phyloP scores from a whole-genome alignment of 2,329 filamentous ascomycete species.

The Trichocomaceae sp. region DNA sequence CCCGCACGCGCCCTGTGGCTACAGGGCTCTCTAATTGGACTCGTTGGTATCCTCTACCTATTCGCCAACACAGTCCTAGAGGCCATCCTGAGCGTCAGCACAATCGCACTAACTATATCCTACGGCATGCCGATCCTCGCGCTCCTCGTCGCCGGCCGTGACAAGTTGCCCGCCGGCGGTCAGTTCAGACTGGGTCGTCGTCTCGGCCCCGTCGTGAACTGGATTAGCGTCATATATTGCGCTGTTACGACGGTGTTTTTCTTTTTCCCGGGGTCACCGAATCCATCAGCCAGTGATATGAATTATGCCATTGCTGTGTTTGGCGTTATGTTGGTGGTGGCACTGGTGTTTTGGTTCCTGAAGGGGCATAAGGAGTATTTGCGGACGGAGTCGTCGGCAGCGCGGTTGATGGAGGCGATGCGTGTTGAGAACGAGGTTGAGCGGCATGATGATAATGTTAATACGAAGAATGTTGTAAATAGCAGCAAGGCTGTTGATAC shows the following conservation, averaged over 20 bases:
- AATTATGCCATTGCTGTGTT: conserved; percentile 55
- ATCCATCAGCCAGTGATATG: conserved; percentile 46
- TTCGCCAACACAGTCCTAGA: conserved; percentile 50
- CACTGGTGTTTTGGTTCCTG: conserved; percentile 47
- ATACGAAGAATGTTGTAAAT: neutral
- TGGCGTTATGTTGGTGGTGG: conserved; percentile 48
- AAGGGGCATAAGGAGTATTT: conserved; percentile 40
- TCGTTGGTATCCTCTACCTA: conserved; percentile 51
- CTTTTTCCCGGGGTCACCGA: conserved; percentile 46
- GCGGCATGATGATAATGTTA: neutral
- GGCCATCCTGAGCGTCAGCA: conserved; percentile 51
- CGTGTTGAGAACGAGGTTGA: conserved; percentile 18
- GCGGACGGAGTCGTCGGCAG: conserved; percentile 25
- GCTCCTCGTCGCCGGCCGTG: conserved; percentile 46
- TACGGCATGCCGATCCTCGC: conserved; percentile 47
- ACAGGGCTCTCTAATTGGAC: conserved; percentile 42
- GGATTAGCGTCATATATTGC: conserved; percentile 48
- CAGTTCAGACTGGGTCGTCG: conserved; percentile 41
- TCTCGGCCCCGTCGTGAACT: conserved; percentile 41
- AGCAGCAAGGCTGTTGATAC: neutral
- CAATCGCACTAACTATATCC: conserved; percentile 51
- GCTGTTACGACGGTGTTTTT: conserved; percentile 50
- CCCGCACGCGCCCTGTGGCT: conserved; percentile 49
- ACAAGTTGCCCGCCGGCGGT: conserved; percentile 42
- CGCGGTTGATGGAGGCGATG: conserved; percentile 24